Percentiles rank a stretch among this genome's conserved stretches.
phyloP scores from a whole-genome alignment of 1,284 basidiomycete species.

The Ganoderma sp. region DNA sequence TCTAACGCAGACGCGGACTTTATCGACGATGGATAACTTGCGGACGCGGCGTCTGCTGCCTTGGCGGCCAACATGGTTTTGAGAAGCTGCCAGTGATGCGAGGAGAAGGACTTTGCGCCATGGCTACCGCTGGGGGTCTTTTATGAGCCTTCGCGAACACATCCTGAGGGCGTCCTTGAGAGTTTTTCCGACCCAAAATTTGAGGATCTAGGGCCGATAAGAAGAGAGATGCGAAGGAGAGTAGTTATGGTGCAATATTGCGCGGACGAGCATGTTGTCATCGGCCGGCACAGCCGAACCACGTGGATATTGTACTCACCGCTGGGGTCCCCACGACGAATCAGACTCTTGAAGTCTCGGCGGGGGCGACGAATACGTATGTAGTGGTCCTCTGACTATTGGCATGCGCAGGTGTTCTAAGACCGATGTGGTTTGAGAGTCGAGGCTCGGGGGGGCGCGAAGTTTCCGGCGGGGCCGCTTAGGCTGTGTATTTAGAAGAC shows the following conservation, averaged over 20 bases:
- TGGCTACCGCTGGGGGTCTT: not conserved
- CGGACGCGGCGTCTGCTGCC: constrained; percentile 13
- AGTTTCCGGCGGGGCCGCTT: too few relatives aligned
- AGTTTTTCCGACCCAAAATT: not conserved
- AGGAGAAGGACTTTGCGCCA: constrained; percentile 3
- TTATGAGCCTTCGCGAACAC: not conserved
- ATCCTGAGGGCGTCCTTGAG: not conserved
- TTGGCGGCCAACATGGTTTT: constrained; percentile 18
- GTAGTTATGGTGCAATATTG: constrained; percentile 28
- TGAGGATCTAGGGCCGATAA: not conserved
- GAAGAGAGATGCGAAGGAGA: not conserved
- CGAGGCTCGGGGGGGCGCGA: too few relatives aligned
- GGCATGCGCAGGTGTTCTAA: too few relatives aligned
- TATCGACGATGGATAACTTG: constrained; percentile 23
- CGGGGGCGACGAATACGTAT: too few relatives aligned
- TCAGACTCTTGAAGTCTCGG: too few relatives aligned
- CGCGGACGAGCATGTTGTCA: constrained; percentile 19
- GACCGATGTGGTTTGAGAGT: too few relatives aligned
- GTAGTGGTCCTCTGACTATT: too few relatives aligned
- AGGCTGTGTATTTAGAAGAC: too few relatives aligned
- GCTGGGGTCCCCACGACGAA: too few relatives aligned
- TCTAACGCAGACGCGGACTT: constrained; percentile 26
- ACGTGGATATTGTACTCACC: not conserved
- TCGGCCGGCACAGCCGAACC: not conserved
- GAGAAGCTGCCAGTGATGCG: not conserved